phyloP scores from a whole-genome alignment of 352 stramenopile genomes.

The Pilasporangium apinafurcum region DNA sequence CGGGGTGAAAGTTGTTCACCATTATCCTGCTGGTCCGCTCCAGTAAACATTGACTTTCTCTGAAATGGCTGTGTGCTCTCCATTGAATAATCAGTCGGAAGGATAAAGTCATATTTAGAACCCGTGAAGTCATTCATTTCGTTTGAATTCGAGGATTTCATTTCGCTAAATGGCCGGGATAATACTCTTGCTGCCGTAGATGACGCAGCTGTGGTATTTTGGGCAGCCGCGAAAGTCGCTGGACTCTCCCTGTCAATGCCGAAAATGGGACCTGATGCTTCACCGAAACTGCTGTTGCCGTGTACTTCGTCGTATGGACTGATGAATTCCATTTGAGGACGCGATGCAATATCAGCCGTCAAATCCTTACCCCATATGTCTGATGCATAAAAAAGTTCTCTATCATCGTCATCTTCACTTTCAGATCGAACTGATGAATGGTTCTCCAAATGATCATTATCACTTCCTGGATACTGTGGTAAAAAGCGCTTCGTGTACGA shows the following conservation, averaged over 20 bases:
- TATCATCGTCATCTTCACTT: conserved; percentile 9
- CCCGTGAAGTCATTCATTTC: conserved; percentile 1
- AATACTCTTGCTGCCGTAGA: too few species aligned
- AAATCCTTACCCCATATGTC: conserved; percentile 21
- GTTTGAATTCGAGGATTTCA: too few species aligned
- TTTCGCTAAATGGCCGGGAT: too few species aligned
- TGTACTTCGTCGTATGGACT: conserved; percentile 5
- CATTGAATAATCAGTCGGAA: too few species aligned
- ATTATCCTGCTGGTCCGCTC: neutral
- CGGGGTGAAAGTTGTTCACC: too few species aligned
- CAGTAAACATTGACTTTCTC: neutral
- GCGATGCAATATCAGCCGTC: conserved; percentile 14
- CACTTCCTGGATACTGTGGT: too few species aligned
- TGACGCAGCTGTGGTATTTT: neutral
- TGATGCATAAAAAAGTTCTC: conserved; percentile 42
- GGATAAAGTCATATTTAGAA: too few species aligned
- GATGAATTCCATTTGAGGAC: conserved; percentile 15
- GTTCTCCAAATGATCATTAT: conserved; percentile 1
- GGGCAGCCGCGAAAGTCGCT: neutral
- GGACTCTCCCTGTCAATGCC: neutral
- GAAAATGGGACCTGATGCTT: neutral
- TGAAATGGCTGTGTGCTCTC: too few species aligned
- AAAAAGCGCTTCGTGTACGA: too few species aligned
- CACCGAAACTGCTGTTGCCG: neutral
- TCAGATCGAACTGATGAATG: neutral